Percentiles rank a stretch among this genome's conserved stretches.
phyloP scores from a whole-genome alignment of 2,329 filamentous ascomycete species.

The Paracoccidioides lutzii region DNA sequence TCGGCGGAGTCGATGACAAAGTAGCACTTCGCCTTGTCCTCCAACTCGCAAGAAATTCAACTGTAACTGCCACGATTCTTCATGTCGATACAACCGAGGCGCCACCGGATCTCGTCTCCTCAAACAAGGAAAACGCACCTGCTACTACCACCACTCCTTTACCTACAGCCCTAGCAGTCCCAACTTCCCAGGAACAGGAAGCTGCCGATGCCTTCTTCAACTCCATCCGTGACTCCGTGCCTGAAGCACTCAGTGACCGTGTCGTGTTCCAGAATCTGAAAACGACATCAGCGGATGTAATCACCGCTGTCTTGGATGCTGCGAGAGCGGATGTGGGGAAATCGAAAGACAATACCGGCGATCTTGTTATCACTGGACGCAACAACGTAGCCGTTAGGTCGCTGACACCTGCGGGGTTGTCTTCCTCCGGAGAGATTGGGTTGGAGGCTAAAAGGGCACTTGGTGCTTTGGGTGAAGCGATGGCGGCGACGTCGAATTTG shows the following conservation, averaged over 20 bases:
- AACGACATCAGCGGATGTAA: slow-evolving; percentile 23
- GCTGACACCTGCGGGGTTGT: slow-evolving; percentile 5
- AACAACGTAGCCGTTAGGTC: slow-evolving; percentile 9
- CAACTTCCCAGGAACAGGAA: slow-evolving; percentile 18
- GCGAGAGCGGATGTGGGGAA: slow-evolving; percentile 50
- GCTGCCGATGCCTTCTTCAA: slow-evolving; percentile 45
- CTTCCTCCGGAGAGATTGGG: slow-evolving; percentile 27
- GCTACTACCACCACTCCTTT: background rate
- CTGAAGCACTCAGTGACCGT: slow-evolving; percentile 37
- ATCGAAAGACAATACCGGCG: slow-evolving; percentile 52
- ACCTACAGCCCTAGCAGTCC: slow-evolving; percentile 2
- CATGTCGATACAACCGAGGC: slow-evolving; percentile 37
- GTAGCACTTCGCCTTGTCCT: slow-evolving; percentile 68
- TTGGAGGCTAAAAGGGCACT: slow-evolving; percentile 20
- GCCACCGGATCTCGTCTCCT: slow-evolving; percentile 2
- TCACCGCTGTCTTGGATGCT: slow-evolving; percentile 38
- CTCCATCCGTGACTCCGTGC: slow-evolving; percentile 43
- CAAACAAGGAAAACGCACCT: background rate
- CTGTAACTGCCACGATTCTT: slow-evolving; percentile 65
- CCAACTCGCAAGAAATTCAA: slow-evolving; percentile 66
- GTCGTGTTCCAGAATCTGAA: slow-evolving; percentile 41
- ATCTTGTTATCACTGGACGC: slow-evolving; percentile 48
- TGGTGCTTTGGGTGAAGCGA: slow-evolving; percentile 24
- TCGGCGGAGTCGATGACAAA: slow-evolving; percentile 71
- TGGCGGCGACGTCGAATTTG: slow-evolving; percentile 43